phyloP scores from a whole-genome alignment of 306 rosid species.

The Vicia faba region DNA sequence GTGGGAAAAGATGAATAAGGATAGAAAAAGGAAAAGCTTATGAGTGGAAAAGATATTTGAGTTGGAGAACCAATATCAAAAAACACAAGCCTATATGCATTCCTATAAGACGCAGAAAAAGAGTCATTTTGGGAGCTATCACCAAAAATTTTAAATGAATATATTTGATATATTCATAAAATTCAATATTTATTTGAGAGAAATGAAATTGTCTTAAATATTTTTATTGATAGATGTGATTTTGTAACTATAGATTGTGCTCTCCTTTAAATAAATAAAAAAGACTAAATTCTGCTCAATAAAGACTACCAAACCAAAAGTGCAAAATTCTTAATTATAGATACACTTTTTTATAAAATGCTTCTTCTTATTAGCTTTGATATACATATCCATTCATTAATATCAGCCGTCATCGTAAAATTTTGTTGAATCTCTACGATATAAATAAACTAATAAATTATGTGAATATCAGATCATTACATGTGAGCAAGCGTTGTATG shows the following conservation, averaged over 20 bases:
- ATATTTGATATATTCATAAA: neutral
- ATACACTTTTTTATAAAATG: no score
- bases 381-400: no score
- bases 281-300: constrained; percentile 15
- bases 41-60: constrained; percentile 13
- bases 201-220: neutral
- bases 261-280: neutral
- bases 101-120: neutral
- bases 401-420: no score
- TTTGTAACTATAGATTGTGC: neutral
- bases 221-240: neutral
- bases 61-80: neutral
- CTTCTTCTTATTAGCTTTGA: no score
- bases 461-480: no score
- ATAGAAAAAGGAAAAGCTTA: constrained; percentile 24
- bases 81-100: neutral
- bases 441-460: no score
- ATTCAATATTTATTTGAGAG: neutral
- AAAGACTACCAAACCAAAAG: constrained; percentile 8
- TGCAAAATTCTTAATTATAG: neutral
- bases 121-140: constrained; percentile 2
- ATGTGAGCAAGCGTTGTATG: no score
- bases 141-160: neutral
- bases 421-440: no score
- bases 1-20: constrained; percentile 6